phyloP scores from a whole-genome alignment of 441 rosid species.

The Kokia cookei region DNA sequence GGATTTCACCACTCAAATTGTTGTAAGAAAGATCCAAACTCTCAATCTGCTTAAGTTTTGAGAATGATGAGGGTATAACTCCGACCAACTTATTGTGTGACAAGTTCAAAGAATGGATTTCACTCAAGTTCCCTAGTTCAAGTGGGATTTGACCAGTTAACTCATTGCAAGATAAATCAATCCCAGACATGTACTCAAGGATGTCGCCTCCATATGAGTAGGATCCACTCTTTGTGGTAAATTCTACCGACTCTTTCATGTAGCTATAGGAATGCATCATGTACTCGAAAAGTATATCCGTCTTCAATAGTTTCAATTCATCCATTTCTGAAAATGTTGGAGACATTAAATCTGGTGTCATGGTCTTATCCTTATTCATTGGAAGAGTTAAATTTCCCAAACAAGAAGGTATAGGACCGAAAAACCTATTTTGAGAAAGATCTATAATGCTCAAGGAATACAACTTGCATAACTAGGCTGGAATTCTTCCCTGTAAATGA shows the following conservation, averaged over 20 bases:
- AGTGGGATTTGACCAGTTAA: background rate
- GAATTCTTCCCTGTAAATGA: too few relatives aligned
- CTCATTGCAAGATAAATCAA: background rate
- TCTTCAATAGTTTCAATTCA: too few relatives aligned
- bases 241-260: background rate
- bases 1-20: too few relatives aligned
- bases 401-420: background rate
- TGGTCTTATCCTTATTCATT: background rate
- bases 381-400: background rate
- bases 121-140: background rate
- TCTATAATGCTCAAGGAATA: background rate
- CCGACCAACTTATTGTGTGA: background rate
- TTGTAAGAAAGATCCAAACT: background rate
- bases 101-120: background rate
- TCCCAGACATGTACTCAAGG: background rate
- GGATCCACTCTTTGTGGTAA: background rate
- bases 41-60: background rate
- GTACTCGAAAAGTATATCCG: too few relatives aligned
- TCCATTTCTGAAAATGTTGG: too few relatives aligned
- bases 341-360: too few relatives aligned
- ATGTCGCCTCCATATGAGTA: background rate
- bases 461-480: background rate
- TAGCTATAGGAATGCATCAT: background rate
- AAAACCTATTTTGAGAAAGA: slow-evolving; percentile 4
- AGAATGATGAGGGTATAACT: background rate